Percentiles rank a stretch among this genome's conserved stretches.
Evolutionary conservation across 139 green algal species (phyloP).

Genomic region (Limnomonas spitsbergensis): DNA sequence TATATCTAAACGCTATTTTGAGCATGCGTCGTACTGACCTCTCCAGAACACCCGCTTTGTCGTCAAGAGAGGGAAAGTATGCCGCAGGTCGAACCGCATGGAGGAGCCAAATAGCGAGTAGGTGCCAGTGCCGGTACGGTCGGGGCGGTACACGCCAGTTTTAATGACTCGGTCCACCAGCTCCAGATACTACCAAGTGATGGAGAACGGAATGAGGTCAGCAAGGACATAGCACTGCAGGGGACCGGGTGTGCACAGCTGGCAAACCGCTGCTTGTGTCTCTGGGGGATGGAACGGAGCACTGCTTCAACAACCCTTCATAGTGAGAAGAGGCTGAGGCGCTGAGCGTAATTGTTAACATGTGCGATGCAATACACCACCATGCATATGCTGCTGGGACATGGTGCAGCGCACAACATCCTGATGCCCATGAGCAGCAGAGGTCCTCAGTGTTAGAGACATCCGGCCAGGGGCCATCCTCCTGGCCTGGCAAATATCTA

Average conservation of each 20-base stretch:
- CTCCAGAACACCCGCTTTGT: slow-evolving; percentile 97
- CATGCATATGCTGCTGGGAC: too few relatives aligned
- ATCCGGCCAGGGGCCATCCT: too few relatives aligned
- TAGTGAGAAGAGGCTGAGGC: too few relatives aligned
- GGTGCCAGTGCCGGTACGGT: slow-evolving; percentile 96
- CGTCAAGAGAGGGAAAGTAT: slow-evolving; percentile 95
- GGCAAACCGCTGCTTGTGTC: neutral
- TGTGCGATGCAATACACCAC: too few relatives aligned
- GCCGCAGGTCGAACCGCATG: slow-evolving; percentile 92
- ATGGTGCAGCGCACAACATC: too few relatives aligned
- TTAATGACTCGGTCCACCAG: slow-evolving; percentile 84
- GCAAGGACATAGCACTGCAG: neutral
- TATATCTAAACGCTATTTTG: too few relatives aligned
- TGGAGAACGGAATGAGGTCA: neutral
- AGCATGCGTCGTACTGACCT: too few relatives aligned
- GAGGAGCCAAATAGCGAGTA: slow-evolving; percentile 84
- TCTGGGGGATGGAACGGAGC: neutral
- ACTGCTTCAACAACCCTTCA: neutral
- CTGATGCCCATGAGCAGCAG: too few relatives aligned
- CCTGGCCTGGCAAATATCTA: too few relatives aligned
- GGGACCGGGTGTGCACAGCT: neutral
- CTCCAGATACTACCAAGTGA: slow-evolving; percentile 85
- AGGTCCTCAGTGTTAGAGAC: too few relatives aligned
- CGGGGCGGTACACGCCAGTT: slow-evolving; percentile 66
- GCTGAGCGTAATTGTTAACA: too few relatives aligned